A percentile compares a stretch with the other conserved stretches of the same genome.
Conservation (phyloP, 345 rosid genomes). For the Trapa bicornis region DNA sequence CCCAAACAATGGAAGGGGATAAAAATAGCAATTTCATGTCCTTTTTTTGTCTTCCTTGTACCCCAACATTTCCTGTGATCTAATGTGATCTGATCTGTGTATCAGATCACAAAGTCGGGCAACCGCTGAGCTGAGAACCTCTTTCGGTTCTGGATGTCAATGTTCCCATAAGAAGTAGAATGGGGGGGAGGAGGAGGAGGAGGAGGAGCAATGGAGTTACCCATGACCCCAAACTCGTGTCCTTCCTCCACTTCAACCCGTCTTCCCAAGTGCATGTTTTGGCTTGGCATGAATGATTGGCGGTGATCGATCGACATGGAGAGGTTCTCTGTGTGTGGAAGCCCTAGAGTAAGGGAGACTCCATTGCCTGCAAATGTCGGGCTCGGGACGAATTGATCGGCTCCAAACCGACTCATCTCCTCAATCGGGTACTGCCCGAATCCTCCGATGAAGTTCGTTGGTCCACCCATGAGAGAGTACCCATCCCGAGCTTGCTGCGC, state of each 20-base stretch:
- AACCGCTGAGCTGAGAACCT: conserved; percentile 73
- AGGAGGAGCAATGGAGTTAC: conserved; percentile 23
- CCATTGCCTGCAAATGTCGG: conserved; percentile 10
- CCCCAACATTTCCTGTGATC: neutral
- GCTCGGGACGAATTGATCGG: conserved; percentile 40
- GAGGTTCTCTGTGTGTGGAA: conserved; percentile 72
- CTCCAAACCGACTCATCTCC: conserved; percentile 68
- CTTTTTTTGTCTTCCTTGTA: neutral
- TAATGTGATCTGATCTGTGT: neutral
- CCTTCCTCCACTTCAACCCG: conserved; percentile 57
- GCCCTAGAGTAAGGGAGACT: conserved; percentile 84
- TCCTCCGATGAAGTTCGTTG: too few species aligned
- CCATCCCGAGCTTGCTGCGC: too few species aligned
- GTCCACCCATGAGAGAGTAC: too few species aligned
- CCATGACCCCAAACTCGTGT: conserved; percentile 44
- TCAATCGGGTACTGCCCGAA: conserved; percentile 46
- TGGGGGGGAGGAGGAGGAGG: conserved; percentile 21
- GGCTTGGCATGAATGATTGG: conserved; percentile 66
- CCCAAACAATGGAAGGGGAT: conserved; percentile 8
- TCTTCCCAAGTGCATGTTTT: conserved; percentile 64
- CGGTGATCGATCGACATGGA: conserved; percentile 54
- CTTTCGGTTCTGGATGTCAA: conserved; percentile 73
- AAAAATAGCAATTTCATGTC: conserved; percentile 11
- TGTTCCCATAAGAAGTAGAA: conserved; percentile 53
- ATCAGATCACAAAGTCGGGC: conserved; percentile 80